phyloP scores from a whole-genome alignment of 1,139 yeast genomes.

The Wickerhamiella infanticola region DNA sequence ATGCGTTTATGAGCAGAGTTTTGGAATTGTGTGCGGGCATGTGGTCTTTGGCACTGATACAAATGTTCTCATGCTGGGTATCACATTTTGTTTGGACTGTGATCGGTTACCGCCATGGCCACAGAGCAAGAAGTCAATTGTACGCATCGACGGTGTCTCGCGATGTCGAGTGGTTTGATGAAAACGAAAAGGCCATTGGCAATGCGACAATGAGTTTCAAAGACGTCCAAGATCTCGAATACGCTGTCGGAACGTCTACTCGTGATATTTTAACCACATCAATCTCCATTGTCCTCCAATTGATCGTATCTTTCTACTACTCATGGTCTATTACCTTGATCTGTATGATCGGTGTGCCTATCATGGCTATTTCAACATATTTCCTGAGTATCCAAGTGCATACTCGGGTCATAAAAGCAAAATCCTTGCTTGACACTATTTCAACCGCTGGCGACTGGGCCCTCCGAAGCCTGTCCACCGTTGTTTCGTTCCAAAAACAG shows the following conservation, averaged over 20 bases:
- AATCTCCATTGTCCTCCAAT: slow-evolving; percentile 31
- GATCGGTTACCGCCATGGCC: slow-evolving; percentile 59
- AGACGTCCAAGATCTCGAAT: slow-evolving; percentile 15
- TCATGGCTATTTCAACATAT: slow-evolving; percentile 38
- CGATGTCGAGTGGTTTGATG: slow-evolving; percentile 37
- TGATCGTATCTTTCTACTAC: slow-evolving; percentile 53
- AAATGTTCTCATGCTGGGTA: slow-evolving; percentile 37
- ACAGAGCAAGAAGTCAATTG: slow-evolving; percentile 36
- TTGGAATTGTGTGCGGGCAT: slow-evolving; percentile 38
- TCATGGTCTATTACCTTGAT: slow-evolving; percentile 79
- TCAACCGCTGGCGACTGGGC: slow-evolving; percentile 60
- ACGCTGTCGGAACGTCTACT: slow-evolving; percentile 10
- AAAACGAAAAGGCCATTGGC: slow-evolving; percentile 8
- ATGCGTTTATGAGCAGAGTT: slow-evolving; percentile 31
- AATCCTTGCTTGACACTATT: slow-evolving; percentile 37
- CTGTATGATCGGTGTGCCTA: slow-evolving; percentile 54
- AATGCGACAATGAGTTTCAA: slow-evolving; percentile 9
- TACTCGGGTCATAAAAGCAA: slow-evolving; percentile 40
- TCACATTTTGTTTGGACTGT: slow-evolving; percentile 49
- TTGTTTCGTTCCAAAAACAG: slow-evolving; percentile 49
- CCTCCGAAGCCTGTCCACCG: slow-evolving; percentile 40
- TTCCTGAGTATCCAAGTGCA: slow-evolving; percentile 39
- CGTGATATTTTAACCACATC: slow-evolving; percentile 7
- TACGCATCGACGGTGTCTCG: slow-evolving; percentile 21
- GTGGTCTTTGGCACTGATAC: slow-evolving; percentile 40